Base-by-base conservation (phyloP, 495 filamentous ascomycete species). In the Xylaria nigripes region DNA sequence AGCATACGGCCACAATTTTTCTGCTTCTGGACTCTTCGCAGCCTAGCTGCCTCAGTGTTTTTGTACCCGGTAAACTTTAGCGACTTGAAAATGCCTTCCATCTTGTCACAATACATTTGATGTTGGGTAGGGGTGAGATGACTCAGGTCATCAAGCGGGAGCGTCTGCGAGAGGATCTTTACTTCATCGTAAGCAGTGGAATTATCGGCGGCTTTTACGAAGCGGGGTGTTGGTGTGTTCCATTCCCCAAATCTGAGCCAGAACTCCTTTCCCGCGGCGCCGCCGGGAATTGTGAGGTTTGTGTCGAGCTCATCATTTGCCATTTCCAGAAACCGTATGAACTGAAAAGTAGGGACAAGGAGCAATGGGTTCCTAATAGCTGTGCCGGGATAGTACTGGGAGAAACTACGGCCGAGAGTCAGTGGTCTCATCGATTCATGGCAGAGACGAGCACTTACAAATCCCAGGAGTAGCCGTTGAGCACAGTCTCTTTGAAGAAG, bases 341-440 rank as follows among this genome's bases (percentile, higher is more conserved):
- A 78, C 61, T 93, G 85, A 3, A 59, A 45, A 2, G 78, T 78
- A 6, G 85, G 80, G 2, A 90, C 77, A 16, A 92, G 73, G 18
- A 90, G 58, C 8, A 86, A 61, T 8, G 82, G 77, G 44, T 80
- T 74, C 29, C 65, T 54, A 7, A 65, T 61, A 9, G 65, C 48
- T 6, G 68, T 59, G 32, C 32, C 32, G 13, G 81, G 80, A 21
- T 81, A 71, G 54, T 80, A 71, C 42, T 90, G 66, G 60, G 85
- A 89, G 69, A 86, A 90, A 38, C 88, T 91, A 23, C 18, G 55
- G 42, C 44, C 10, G 18, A 3, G 16, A 2, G 42, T 51, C 48
- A 59, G 54, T 10, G 15, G 25, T 48, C n/a, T 41, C 9, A 13
- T 43, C 12, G 30, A 6, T 3, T 29, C 30, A 44, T 18, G 25